phyloP scores from a whole-genome alignment of 805 yeast species.

The Blastobotrys peoriensis region DNA sequence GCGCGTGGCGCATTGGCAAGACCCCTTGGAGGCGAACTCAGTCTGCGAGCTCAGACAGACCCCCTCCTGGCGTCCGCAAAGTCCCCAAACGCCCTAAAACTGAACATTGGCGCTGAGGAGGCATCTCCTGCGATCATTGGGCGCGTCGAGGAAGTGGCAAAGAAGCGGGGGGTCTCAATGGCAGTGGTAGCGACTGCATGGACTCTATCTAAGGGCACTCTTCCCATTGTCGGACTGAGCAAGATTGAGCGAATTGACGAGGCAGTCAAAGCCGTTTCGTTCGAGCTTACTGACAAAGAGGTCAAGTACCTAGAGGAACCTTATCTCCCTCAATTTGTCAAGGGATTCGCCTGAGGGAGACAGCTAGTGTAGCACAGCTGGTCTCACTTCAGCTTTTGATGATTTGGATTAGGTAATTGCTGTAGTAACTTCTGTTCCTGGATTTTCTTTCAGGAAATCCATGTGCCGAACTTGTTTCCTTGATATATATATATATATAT shows the following conservation, averaged over 20 bases:
- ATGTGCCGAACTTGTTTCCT: too few species aligned
- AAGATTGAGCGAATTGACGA: constrained; percentile 48
- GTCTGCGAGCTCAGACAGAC: constrained; percentile 5
- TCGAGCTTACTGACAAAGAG: constrained; percentile 35
- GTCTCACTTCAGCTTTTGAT: too few species aligned
- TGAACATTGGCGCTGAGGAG: too few species aligned
- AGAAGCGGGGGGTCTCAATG: constrained; percentile 44
- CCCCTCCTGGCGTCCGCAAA: too few species aligned
- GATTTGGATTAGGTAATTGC: too few species aligned
- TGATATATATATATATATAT: too few species aligned
- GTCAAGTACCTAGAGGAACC: constrained; percentile 28
- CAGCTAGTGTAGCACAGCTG: too few species aligned
- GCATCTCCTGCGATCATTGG: constrained; percentile 37
- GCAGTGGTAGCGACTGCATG: constrained; percentile 52
- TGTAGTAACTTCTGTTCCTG: too few species aligned
- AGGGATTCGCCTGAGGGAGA: too few species aligned
- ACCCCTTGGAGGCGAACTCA: constrained; percentile 28
- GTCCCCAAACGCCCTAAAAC: too few species aligned
- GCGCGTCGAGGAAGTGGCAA: constrained; percentile 51
- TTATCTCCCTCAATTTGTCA: constrained; percentile 23
- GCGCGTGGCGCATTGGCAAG: constrained; percentile 52
- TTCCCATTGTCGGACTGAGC: constrained; percentile 52
- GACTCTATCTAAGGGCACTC: constrained; percentile 44
- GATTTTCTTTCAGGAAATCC: too few species aligned
- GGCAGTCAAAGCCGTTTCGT: constrained; percentile 37